Evolutionary conservation across 176 grass and related monocot species (phyloP), one percentile per base, ranked within the genome.

Genomic region (Avena eriantha): DNA sequence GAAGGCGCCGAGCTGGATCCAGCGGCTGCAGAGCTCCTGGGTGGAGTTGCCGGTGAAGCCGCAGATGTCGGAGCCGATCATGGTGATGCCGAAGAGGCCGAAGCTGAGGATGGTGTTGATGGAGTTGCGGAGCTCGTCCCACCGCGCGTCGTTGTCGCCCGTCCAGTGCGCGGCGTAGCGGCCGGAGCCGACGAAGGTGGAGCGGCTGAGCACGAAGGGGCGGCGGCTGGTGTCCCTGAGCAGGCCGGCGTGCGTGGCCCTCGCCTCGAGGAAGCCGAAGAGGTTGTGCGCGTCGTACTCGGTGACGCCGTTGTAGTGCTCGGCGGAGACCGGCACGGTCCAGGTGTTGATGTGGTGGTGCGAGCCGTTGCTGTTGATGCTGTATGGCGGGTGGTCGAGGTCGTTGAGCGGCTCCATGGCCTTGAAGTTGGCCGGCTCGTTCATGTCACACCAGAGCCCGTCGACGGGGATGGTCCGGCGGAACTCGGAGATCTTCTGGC

Each of bases 1-100:
- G 92, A 98, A 98, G 4, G 96, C 93, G 3, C 96, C 96, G 5
- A 98, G 77, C 92, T 98, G 96, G 70, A 98, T 98, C 96, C 96
- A 98, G 0, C 96, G 88, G 21, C 26, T 78, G 86, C 93, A 98
- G 39, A 98, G 93, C 88, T 98, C 93, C 82, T 98, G 92, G 3
- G 80, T 96, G 3, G 93, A 85, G 86, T 98, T 31, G 23, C 84
- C 92, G 33, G 31, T 9, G 58, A 96, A 98, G 46, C 96, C 96
- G 55, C 96, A 96, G 46, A 98, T 90, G 87, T 98, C 96, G 14
- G 96, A 86, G 54, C 96, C 96, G 31, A 92, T 15, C 96, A 98
- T 98, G 41, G 92, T 93, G 33, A 98, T 86, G 4, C 96, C 96
- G 19, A 98, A 98, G 43, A 98, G 19, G 1, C 96, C 96, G 7